Conservation (phyloP, 768 basidiomycete genomes). For the Lyophyllum atratum region DNA sequence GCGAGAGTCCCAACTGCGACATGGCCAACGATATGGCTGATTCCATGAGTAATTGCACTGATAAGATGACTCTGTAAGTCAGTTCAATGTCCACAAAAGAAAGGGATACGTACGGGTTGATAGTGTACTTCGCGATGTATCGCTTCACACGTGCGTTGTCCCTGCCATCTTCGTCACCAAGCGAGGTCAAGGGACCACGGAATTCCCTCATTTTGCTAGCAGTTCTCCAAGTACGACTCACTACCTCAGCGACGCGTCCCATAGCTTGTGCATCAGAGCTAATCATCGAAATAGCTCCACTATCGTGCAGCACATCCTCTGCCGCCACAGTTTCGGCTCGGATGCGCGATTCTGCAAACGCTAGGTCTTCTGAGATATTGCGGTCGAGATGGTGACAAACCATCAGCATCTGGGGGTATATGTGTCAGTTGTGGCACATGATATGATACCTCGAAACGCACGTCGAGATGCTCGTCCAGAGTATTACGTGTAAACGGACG, state of each 20-base stretch:
- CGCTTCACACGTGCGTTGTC: slow-evolving; percentile 94
- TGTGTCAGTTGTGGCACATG: neutral
- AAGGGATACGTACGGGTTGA: slow-evolving; percentile 79
- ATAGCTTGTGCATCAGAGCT: slow-evolving; percentile 97
- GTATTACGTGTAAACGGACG: slow-evolving; percentile 91
- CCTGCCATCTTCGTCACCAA: slow-evolving; percentile 68
- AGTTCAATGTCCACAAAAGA: neutral
- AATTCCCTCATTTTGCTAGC: slow-evolving; percentile 91
- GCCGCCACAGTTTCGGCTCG: slow-evolving; percentile 96
- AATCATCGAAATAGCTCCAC: slow-evolving; percentile 95
- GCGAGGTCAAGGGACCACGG: slow-evolving; percentile 66
- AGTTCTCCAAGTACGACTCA: slow-evolving; percentile 92
- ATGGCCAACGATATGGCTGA: slow-evolving; percentile 85
- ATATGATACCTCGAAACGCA: slow-evolving; percentile 37
- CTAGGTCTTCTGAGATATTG: slow-evolving; percentile 89
- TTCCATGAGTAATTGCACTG: slow-evolving; percentile 93
- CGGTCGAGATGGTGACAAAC: slow-evolving; percentile 98
- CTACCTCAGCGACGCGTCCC: slow-evolving; percentile 96
- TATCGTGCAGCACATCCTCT: slow-evolving; percentile 93
- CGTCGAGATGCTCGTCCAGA: slow-evolving; percentile 95
- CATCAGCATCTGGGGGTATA: slow-evolving; percentile 89
- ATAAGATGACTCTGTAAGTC: neutral
- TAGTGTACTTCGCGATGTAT: slow-evolving; percentile 94
- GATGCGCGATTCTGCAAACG: slow-evolving; percentile 97
- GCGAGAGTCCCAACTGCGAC: slow-evolving; percentile 82